Conservation (phyloP, 345 rosid species). For the Luvunga scandens region DNA sequence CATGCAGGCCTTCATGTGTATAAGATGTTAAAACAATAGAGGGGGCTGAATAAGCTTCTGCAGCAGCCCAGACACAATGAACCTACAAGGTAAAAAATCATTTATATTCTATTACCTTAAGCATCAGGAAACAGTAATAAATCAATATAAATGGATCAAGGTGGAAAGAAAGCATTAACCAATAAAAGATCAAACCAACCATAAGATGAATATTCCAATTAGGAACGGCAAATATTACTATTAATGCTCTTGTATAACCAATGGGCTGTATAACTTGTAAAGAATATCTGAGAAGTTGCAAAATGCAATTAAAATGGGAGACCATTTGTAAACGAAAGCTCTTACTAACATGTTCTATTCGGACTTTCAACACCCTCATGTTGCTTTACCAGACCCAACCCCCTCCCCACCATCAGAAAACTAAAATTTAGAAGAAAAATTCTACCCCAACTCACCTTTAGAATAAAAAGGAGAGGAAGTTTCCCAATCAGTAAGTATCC, state of each 20-base stretch:
- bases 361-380: background rate
- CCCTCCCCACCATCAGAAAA: background rate
- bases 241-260: background rate
- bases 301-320: background rate
- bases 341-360: background rate
- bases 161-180: slow-evolving; percentile 1
- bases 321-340: background rate
- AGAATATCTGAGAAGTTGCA: background rate
- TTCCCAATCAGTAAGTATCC: background rate
- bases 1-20: slow-evolving; percentile 77
- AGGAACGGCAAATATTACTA: background rate
- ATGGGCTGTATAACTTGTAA: background rate
- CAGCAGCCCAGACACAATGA: slow-evolving; percentile 99
- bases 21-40: slow-evolving; percentile 90
- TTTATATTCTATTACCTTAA: slow-evolving; percentile 8
- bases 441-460: background rate
- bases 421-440: too few species aligned
- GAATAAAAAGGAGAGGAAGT: background rate
- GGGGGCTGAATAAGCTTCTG: slow-evolving; percentile 99
- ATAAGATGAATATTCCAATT: background rate
- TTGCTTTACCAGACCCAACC: background rate
- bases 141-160: background rate
- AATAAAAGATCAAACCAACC: background rate
- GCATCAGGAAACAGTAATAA: background rate
- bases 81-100: slow-evolving; percentile 46